Base-by-base conservation (phyloP, 2,329 filamentous ascomycete genomes). In the Cladosporium sphaerospermum region DNA sequence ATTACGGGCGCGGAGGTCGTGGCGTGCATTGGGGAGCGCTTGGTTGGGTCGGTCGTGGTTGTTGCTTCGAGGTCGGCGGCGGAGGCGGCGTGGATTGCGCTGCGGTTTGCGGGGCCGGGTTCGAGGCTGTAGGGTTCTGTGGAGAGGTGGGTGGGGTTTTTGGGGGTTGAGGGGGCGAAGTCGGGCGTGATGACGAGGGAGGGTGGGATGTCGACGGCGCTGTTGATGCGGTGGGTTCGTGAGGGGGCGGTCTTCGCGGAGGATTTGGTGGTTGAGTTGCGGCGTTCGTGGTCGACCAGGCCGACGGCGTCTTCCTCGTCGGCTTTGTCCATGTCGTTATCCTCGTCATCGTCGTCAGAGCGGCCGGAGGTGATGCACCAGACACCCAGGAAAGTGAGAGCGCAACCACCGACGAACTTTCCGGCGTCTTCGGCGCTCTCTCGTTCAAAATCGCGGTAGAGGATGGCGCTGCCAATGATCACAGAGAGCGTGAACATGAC, bases 401-500 rank as follows among this genome's bases (percentile, higher is more conserved):
- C 77, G 70, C 93, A 99, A 36, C 93, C 93, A 18, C 88, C 89
- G 10, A 96, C 74, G 65, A 99, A 99, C 63, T 96, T 95, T 53
- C 76, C 74, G 2, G 88, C 88, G 63, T 89, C 87, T 45, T 83
- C 78, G 31, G 78, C 72, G 0, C 84, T 87, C 7, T 89, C 88
- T 40, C 86, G 84, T 69, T 97, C 88, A 64, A 99, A 99, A 69
- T 99, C 93, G 46, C 92, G 85, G 67, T 97, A 99, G 5, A 99
- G 74, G 8, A 99, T 79, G 1, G 92, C 92, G 63, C 91, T 96
- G 53, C 93, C 93, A 48, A 96, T 78, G 61, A 99, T 97, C 57
- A 97, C 93, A 5, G 88, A 95, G 7, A 99, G 78, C 0, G 93
- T 99, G 69, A 99, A 99, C 58, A 95, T 81, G 46, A 99, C 93